Percentiles rank a stretch among this genome's conserved stretches.
Evolutionary conservation across 768 basidiomycete species (phyloP).

Genomic region (Paxillus rubicundulus): DNA sequence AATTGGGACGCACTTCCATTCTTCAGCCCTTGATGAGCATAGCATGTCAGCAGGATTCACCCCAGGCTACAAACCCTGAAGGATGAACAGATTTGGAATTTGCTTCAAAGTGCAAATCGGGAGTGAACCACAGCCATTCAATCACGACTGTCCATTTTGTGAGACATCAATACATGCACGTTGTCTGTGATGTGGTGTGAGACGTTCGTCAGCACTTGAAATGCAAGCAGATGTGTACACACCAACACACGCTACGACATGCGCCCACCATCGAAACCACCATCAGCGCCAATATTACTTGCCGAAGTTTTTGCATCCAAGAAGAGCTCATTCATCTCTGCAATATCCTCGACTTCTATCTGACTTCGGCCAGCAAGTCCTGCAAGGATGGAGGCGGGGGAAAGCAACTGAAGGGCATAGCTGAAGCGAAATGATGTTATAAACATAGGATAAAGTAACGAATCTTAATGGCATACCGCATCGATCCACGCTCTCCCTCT

Average conservation of each 20-base stretch:
- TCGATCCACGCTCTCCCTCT: conserved; percentile 78
- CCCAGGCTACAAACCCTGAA: not conserved
- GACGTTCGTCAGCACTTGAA: not conserved
- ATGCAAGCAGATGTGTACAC: conserved; percentile 5
- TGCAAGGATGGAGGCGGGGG: conserved; percentile 88
- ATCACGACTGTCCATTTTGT: not conserved
- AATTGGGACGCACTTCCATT: not conserved
- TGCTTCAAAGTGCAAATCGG: not conserved
- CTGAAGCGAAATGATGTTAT: conserved; percentile 37
- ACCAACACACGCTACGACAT: conserved; percentile 25
- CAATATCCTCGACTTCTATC: conserved; percentile 85
- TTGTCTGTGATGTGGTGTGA: conserved; percentile 2
- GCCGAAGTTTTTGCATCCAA: conserved; percentile 87
- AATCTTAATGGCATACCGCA: conserved; percentile 52
- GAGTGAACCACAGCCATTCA: not conserved
- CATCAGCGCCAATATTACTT: conserved; percentile 45
- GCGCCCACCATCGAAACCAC: conserved; percentile 33
- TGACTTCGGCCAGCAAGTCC: conserved; percentile 71
- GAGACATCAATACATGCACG: conserved; percentile 7
- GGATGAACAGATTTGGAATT: not conserved
- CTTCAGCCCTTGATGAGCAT: not conserved
- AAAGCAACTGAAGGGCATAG: conserved; percentile 88
- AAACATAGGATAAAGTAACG: conserved; percentile 5
- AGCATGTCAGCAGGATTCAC: not conserved
- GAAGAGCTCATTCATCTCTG: conserved; percentile 93